These are phyloP conservation scores for Eruca vesicaria DNA, from an alignment of 441 rosid species.

Conservation along the genomic window DNA sequence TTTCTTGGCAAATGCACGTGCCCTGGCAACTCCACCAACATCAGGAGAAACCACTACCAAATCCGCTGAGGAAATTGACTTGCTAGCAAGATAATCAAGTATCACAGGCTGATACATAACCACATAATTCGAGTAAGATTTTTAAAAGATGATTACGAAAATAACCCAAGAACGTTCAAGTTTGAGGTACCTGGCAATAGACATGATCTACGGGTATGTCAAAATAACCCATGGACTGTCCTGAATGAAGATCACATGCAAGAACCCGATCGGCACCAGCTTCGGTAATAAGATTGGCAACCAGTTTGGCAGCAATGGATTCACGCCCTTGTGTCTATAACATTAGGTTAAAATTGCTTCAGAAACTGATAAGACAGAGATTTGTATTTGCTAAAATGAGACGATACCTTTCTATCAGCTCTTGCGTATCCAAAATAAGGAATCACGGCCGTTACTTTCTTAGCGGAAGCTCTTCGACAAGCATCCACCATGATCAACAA, in stretches of 20 bases:
- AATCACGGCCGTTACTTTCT: conserved; percentile 69
- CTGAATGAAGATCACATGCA: conserved; percentile 71
- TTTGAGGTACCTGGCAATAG: conserved; percentile 53
- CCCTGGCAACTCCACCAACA: conserved; percentile 82
- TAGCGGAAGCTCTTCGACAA: conserved; percentile 74
- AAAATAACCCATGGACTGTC: conserved; percentile 80
- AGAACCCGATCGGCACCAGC: conserved; percentile 83
- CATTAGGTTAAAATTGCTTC: background rate
- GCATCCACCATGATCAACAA: conserved; percentile 74
- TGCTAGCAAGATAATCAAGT: conserved; percentile 84
- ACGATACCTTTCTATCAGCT: conserved; percentile 67
- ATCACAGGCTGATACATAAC: conserved; percentile 57
- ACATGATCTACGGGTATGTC: conserved; percentile 82
- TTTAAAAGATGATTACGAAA: background rate
- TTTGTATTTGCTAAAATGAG: background rate
- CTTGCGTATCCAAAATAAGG: conserved; percentile 82
- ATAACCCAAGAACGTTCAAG: background rate
- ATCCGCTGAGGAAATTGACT: conserved; percentile 56
- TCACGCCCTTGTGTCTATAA: conserved; percentile 73
- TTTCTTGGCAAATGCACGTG: conserved; percentile 39
- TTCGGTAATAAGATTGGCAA: conserved; percentile 69
- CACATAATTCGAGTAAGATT: background rate
- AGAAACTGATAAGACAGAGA: background rate
- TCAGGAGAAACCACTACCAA: conserved; percentile 78
- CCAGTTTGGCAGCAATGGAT: conserved; percentile 78